These are phyloP conservation scores for Pilasporangium apinafurcum DNA, from an alignment of 352 stramenopile species.

Conservation along the genomic window DNA sequence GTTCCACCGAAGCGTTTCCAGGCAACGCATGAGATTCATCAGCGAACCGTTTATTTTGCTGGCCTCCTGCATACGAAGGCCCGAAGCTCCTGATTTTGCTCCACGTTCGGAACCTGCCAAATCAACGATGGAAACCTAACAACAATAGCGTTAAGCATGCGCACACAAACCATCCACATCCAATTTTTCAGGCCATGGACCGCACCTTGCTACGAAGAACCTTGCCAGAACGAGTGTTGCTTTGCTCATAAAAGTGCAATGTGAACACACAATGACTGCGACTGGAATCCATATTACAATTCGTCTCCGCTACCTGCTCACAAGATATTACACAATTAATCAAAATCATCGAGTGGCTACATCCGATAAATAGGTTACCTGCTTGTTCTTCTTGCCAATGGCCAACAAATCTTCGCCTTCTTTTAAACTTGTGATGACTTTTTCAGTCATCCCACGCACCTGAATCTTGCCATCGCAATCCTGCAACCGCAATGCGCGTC, in stretches of 20 bases:
- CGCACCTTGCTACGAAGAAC: constrained; percentile 21
- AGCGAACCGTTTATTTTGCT: constrained; percentile 97
- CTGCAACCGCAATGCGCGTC: constrained; percentile 62
- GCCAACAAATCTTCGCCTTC: constrained; percentile 74
- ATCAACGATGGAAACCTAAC: constrained; percentile 95
- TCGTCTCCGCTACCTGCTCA: constrained; percentile 87
- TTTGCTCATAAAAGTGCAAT: constrained; percentile 60
- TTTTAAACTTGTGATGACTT: constrained; percentile 42
- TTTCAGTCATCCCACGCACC: constrained; percentile 75
- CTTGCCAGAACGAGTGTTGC: constrained; percentile 3
- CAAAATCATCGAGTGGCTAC: too few relatives aligned
- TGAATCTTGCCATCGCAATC: constrained; percentile 87
- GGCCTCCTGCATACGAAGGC: constrained; percentile 93
- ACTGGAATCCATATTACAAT: constrained; percentile 87
- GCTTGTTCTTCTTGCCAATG: constrained; percentile 57
- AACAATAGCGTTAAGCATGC: too few relatives aligned
- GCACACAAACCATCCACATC: neutral
- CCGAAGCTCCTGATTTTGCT: constrained; percentile 73
- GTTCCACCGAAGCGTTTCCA: constrained; percentile 92
- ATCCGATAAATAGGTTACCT: too few relatives aligned
- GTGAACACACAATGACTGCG: constrained; percentile 90
- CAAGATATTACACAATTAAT: too few relatives aligned
- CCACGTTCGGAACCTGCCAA: constrained; percentile 83
- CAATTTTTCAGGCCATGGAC: neutral
- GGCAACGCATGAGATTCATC: constrained; percentile 97